phyloP scores from a whole-genome alignment of 2,329 filamentous ascomycete genomes.

The Hypoxylon sp. region DNA sequence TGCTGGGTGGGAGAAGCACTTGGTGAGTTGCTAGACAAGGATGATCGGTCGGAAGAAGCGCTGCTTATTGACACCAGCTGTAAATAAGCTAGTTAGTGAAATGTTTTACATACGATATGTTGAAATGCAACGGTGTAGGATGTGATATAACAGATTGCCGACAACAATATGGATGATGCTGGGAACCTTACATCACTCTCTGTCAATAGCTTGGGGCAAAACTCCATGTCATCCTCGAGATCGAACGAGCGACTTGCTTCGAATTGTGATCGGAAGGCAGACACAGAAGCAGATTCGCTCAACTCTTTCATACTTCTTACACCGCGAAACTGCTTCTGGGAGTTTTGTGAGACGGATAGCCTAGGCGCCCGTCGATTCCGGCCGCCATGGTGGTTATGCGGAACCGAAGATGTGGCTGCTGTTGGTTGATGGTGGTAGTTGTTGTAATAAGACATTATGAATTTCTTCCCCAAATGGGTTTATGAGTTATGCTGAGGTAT shows the following conservation, averaged over 20 bases:
- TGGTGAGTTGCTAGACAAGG: slow-evolving; percentile 93
- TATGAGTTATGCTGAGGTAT: slow-evolving; percentile 30
- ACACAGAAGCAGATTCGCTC: slow-evolving; percentile 80
- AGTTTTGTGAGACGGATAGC: slow-evolving; percentile 82
- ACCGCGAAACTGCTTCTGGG: slow-evolving; percentile 87
- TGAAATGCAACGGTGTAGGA: neutral
- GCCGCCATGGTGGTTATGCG: slow-evolving; percentile 85
- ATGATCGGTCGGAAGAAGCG: slow-evolving; percentile 90
- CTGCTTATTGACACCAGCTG: slow-evolving; percentile 94
- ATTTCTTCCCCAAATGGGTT: slow-evolving; percentile 30
- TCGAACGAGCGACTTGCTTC: slow-evolving; percentile 95
- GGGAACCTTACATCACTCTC: slow-evolving; percentile 85
- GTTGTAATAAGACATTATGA: slow-evolving; percentile 74
- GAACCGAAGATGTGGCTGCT: slow-evolving; percentile 66
- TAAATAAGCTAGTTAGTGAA: slow-evolving; percentile 50
- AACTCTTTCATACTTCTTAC: slow-evolving; percentile 89
- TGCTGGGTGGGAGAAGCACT: slow-evolving; percentile 92
- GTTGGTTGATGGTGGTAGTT: slow-evolving; percentile 71
- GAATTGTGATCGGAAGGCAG: slow-evolving; percentile 86
- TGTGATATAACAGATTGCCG: slow-evolving; percentile 14
- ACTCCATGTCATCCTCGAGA: slow-evolving; percentile 94
- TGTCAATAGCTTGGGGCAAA: slow-evolving; percentile 91
- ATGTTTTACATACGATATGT: slow-evolving; percentile 4
- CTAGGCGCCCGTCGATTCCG: slow-evolving; percentile 88
- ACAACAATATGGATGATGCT: slow-evolving; percentile 9